Evolutionary conservation across 441 rosid species (phyloP).

Genomic region (Adansonia gregorii): DNA sequence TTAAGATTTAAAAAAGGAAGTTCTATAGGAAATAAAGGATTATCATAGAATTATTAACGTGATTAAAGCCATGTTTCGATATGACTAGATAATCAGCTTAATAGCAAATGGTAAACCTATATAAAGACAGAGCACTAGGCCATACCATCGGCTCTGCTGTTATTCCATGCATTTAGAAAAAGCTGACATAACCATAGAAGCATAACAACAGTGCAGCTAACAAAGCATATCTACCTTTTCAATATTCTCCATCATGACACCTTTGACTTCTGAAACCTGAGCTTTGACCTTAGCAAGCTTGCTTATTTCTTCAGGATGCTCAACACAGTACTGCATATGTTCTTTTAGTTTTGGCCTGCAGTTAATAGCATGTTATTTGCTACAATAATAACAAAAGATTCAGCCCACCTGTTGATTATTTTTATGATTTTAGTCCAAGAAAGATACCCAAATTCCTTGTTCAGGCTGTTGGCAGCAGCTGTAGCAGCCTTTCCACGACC

Average conservation of each 20-base stretch:
- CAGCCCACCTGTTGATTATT: neutral
- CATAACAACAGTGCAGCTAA: neutral
- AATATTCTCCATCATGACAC: constrained; percentile 62
- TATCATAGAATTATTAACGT: neutral
- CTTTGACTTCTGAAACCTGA: constrained; percentile 68
- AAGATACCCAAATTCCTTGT: constrained; percentile 45
- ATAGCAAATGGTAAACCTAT: neutral
- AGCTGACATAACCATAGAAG: neutral
- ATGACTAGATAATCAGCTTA: neutral
- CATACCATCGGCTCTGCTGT: constrained; percentile 7
- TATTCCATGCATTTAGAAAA: constrained; percentile 8
- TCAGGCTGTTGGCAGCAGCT: constrained; percentile 37
- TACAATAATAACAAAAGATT: neutral
- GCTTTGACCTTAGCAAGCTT: constrained; percentile 67
- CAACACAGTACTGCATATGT: constrained; percentile 60
- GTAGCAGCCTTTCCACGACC: constrained; percentile 43
- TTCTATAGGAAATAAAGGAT: neutral
- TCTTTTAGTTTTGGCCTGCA: constrained; percentile 58
- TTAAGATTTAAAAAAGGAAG: constrained; percentile 16
- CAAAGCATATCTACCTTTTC: constrained; percentile 36
- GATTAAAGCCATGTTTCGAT: neutral
- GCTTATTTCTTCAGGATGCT: constrained; percentile 69
- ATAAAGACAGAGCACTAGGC: neutral
- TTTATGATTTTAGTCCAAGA: neutral
- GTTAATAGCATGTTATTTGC: neutral